These are phyloP conservation scores for Moesziomyces parantarcticus DNA, from an alignment of 1,284 basidiomycete genomes.

Conservation along the genomic window DNA sequence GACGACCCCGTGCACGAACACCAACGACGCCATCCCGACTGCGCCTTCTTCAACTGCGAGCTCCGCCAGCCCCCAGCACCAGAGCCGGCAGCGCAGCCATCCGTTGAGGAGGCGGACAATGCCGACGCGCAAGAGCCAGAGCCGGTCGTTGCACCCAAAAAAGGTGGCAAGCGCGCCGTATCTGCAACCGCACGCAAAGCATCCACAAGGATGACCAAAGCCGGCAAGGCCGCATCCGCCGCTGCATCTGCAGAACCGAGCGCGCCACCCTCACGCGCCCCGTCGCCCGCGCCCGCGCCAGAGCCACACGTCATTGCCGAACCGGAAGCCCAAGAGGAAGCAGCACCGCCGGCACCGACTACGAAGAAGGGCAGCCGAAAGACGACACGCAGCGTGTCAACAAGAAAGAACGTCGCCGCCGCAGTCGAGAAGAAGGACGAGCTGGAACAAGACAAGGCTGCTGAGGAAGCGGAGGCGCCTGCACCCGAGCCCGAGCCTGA, in stretches of 20 bases:
- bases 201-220: slow-evolving; percentile 21
- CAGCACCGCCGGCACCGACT: background rate
- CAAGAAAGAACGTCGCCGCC: slow-evolving; percentile 11
- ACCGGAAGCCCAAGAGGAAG: slow-evolving; percentile 12
- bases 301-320: background rate
- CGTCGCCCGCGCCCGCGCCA: background rate
- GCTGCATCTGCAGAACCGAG: slow-evolving; percentile 2
- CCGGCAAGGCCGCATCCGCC: slow-evolving; percentile 11
- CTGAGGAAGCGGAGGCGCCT: slow-evolving; percentile 13
- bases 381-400: slow-evolving; percentile 24
- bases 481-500: slow-evolving; percentile 7
- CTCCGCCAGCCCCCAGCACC: slow-evolving; percentile 9
- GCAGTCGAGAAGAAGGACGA: slow-evolving; percentile 3
- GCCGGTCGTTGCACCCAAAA: slow-evolving; percentile 4
- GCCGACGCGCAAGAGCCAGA: slow-evolving; percentile 4
- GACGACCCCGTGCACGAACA: slow-evolving; percentile 67
- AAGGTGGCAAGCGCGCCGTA: slow-evolving; percentile 32
- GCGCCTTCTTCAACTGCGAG: slow-evolving; percentile 64
- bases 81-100: slow-evolving; percentile 2
- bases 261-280: background rate
- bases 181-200: slow-evolving; percentile 32
- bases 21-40: slow-evolving; percentile 57
- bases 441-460: background rate
- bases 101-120: background rate
- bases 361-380: slow-evolving; percentile 25